Conservation (phyloP, 352 stramenopile genomes). For the Globisporangium perplexum region DNA sequence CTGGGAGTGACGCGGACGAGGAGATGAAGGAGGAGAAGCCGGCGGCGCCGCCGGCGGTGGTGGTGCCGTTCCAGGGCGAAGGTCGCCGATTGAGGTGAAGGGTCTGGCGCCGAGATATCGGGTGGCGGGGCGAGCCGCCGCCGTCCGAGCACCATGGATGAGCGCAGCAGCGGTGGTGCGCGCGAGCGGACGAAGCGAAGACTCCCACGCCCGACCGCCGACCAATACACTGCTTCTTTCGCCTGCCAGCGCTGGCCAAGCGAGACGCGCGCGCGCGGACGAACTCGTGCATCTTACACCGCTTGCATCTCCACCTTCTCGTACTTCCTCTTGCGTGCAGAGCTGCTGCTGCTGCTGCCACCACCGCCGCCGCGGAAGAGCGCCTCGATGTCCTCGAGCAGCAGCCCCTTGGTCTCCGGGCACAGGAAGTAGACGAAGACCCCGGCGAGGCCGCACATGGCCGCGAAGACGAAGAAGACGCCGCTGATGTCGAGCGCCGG, state of each 20-base stretch:
- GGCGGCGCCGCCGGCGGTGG: constrained; percentile 21
- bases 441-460: constrained; percentile 31
- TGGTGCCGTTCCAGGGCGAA: constrained; percentile 60
- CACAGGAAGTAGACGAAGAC: constrained; percentile 53
- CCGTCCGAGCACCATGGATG: too few species aligned
- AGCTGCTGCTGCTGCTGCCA: neutral
- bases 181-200: neutral
- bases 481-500: constrained; percentile 36
- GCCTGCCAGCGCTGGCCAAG: neutral
- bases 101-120: too few species aligned
- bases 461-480: constrained; percentile 45
- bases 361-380: constrained; percentile 27
- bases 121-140: neutral
- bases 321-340: neutral
- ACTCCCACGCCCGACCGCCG: neutral
- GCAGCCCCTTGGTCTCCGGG: constrained; percentile 45
- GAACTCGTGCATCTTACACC: neutral
- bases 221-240: neutral
- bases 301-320: neutral
- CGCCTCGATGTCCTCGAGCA: constrained; percentile 58
- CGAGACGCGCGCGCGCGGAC: neutral
- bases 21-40: constrained; percentile 24
- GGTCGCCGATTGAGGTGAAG: constrained; percentile 50
- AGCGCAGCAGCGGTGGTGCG: neutral
- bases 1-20: constrained; percentile 30